A percentile compares a stretch with the other conserved stretches of the same genome.
Evolutionary conservation across 148 eudicot genomes (phyloP).

Genomic region (Rhododendron molle): DNA sequence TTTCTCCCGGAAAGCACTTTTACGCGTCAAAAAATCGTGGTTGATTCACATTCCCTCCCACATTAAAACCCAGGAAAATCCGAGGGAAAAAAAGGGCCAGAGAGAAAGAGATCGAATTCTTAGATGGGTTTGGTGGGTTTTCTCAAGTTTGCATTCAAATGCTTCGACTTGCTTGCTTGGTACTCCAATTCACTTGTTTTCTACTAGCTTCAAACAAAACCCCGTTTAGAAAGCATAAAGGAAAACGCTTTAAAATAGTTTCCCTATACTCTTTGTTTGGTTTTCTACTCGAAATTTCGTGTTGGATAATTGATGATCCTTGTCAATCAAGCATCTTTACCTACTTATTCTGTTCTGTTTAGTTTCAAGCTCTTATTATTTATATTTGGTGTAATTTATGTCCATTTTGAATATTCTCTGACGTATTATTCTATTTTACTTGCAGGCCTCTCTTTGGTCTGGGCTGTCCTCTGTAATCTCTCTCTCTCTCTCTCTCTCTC

Average conservation of each 20-base stretch:
- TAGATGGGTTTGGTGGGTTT: neutral
- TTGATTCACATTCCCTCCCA: too few species aligned
- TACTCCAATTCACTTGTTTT: neutral
- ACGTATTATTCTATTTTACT: neutral
- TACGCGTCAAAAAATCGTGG: too few species aligned
- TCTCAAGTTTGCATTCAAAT: neutral
- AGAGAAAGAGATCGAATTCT: neutral
- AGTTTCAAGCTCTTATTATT: neutral
- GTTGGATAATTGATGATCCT: slow-evolving; percentile 2
- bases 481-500: neutral
- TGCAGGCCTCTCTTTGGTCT: slow-evolving; percentile 26
- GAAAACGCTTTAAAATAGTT: neutral
- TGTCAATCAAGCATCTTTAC: neutral
- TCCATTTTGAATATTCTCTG: neutral
- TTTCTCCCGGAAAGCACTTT: too few species aligned
- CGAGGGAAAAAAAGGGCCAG: too few species aligned
- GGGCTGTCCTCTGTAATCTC: slow-evolving; percentile 21
- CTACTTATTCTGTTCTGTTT: neutral
- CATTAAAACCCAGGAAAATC: too few species aligned
- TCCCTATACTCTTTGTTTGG: too few species aligned
- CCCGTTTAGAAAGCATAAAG: neutral
- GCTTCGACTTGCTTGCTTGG: slow-evolving; percentile 2
- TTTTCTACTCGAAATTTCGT: neutral
- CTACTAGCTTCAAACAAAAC: neutral
- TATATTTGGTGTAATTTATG: neutral